A percentile compares a stretch with the other conserved stretches of the same genome.
These are phyloP conservation scores for Ilex aquifolium DNA, from an alignment of 257 asterid genomes.

Conservation along the genomic window DNA sequence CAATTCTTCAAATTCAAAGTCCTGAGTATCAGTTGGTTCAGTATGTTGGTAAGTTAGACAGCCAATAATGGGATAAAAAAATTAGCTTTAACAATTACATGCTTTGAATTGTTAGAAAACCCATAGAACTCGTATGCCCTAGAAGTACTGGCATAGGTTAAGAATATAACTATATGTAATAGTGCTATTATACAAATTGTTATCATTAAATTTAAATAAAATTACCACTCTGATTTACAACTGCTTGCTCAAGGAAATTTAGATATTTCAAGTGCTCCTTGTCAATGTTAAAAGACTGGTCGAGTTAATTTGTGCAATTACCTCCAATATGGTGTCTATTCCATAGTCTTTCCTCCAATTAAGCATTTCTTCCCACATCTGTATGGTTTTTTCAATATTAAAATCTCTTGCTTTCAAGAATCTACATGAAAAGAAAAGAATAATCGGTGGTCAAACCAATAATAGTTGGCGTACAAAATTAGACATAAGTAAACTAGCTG, in stretches of 20 bases:
- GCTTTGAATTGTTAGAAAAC: too few relatives aligned
- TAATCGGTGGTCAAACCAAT: slow-evolving; percentile 8
- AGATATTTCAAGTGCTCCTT: too few relatives aligned
- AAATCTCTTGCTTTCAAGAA: slow-evolving; percentile 89
- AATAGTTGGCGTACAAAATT: slow-evolving; percentile 6
- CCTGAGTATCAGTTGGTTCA: slow-evolving; percentile 31
- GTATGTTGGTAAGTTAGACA: background rate
- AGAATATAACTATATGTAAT: too few relatives aligned
- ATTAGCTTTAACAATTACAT: too few relatives aligned
- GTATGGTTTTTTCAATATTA: slow-evolving; percentile 52
- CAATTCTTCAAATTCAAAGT: slow-evolving; percentile 72
- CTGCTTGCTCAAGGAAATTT: too few relatives aligned
- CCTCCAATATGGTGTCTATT: slow-evolving; percentile 87
- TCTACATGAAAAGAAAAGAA: slow-evolving; percentile 30
- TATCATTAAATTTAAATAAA: too few relatives aligned
- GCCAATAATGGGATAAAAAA: background rate
- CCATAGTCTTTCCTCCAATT: slow-evolving; percentile 86
- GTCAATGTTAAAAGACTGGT: background rate
- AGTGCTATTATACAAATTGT: background rate
- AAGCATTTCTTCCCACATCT: slow-evolving; percentile 97
- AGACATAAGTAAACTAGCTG: slow-evolving; percentile 7
- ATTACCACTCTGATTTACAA: too few relatives aligned
- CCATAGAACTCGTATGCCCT: too few relatives aligned
- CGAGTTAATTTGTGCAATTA: slow-evolving; percentile 20
- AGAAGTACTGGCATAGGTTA: background rate